phyloP scores from a whole-genome alignment of 2,329 filamentous ascomycete genomes.

The Metarhizium anisopliae region DNA sequence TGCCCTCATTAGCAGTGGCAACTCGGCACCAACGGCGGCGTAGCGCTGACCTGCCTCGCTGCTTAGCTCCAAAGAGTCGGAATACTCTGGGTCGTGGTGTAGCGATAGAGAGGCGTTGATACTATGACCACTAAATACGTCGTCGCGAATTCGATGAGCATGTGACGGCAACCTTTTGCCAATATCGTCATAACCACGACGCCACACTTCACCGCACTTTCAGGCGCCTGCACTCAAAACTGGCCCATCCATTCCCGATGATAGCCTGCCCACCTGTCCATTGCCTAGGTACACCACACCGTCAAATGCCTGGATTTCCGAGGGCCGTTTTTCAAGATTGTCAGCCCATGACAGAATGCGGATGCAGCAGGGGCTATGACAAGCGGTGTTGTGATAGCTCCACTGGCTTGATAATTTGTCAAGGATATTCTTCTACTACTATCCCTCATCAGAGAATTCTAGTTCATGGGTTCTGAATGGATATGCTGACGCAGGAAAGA shows the following conservation, averaged over 20 bases:
- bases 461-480: no score
- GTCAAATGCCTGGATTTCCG: no score
- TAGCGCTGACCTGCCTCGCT: background rate
- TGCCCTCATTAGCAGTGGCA: background rate
- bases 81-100: background rate
- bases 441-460: no score
- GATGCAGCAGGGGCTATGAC: background rate
- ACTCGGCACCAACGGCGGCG: background rate
- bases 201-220: slow-evolving; percentile 3
- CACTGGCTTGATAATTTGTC: background rate
- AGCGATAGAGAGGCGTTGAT: background rate
- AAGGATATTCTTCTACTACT: no score
- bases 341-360: background rate
- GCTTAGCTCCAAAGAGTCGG: background rate
- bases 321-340: background rate
- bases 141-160: background rate
- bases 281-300: background rate
- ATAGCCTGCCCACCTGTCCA: background rate
- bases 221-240: background rate
- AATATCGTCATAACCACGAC: background rate
- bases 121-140: background rate
- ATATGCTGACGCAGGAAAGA: background rate
- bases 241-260: background rate
- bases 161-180: background rate
- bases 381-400: background rate